Percentiles rank a stretch among this genome's conserved stretches.
These are phyloP conservation scores for Truncatella angustata DNA, from an alignment of 2,329 filamentous ascomycete species.

Conservation along the genomic window DNA sequence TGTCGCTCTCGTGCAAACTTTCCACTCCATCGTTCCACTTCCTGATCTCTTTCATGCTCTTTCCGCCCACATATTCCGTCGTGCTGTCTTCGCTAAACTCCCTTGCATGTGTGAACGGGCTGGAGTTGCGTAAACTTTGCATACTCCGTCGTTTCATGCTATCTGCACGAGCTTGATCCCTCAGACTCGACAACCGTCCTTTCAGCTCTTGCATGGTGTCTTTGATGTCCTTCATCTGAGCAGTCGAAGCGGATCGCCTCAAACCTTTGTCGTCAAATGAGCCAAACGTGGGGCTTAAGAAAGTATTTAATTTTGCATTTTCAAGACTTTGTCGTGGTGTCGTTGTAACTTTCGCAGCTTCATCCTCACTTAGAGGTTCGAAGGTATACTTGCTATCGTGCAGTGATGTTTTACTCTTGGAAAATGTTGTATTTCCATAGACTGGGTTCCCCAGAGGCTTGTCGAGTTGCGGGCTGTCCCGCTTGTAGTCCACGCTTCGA, in stretches of 20 bases:
- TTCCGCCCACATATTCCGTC: neutral
- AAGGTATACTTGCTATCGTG: slow-evolving; percentile 42
- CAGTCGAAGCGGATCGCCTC: slow-evolving; percentile 68
- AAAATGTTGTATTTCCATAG: slow-evolving; percentile 19
- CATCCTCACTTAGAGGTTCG: slow-evolving; percentile 55
- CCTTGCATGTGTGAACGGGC: slow-evolving; percentile 71
- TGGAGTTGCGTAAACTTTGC: slow-evolving; percentile 71
- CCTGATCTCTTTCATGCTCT: slow-evolving; percentile 2
- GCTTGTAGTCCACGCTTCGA: slow-evolving; percentile 41
- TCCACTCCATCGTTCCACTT: slow-evolving; percentile 1
- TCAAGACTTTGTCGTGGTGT: slow-evolving; percentile 21
- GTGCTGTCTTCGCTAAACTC: slow-evolving; percentile 11
- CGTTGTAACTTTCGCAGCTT: slow-evolving; percentile 29
- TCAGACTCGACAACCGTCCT: slow-evolving; percentile 77
- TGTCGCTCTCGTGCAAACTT: slow-evolving; percentile 2
- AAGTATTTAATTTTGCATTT: slow-evolving; percentile 32
- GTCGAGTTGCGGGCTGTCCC: slow-evolving; percentile 29
- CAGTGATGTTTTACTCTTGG: slow-evolving; percentile 35
- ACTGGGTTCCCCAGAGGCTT: slow-evolving; percentile 15
- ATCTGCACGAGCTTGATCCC: slow-evolving; percentile 76
- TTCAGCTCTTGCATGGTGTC: slow-evolving; percentile 85
- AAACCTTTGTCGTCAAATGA: slow-evolving; percentile 45
- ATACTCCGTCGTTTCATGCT: slow-evolving; percentile 74
- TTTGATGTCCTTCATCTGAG: slow-evolving; percentile 70
- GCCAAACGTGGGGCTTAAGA: slow-evolving; percentile 46